Evolutionary conservation across 163 green algal genomes (phyloP), one percentile per base, ranked within the genome.

Genomic region (Volvox carteri): DNA sequence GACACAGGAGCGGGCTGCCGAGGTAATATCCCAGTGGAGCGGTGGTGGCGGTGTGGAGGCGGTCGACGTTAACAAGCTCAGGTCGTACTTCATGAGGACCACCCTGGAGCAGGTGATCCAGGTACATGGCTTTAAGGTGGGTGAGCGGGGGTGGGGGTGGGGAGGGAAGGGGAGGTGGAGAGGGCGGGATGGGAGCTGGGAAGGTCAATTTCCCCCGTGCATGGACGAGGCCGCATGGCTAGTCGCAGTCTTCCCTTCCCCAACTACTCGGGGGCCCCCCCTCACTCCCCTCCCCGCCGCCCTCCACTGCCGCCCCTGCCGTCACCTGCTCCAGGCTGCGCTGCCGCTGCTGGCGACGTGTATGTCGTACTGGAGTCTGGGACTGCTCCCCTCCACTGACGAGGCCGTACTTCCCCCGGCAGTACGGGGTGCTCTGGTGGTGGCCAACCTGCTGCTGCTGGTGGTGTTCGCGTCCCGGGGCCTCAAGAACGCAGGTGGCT

Each of bases 361-460:
- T 3, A 16, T 52, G 30, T 77, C 16, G 7, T 86, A 75, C 78
- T 86, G 78, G 78, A 39, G n/a, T 0, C 78, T 86, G 58, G 58
- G 58, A 6, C 78, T 67, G 78, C 78, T 86, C 30, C 78, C 78
- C 16, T 42, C 12, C 58, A 65, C 78, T 4, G 78, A 77, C 78
- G 58, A 86, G 58, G 14, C 39, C 58, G 37, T 86, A 58, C 78
- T 86, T 19, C 78, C 70, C 78, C 78, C 78, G 33, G 58, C 78
- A 16, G 25, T 86, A 41, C 78, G 78, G 1, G 78, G 78, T 12
- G 78, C 78, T 56, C 78, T 86, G 78, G 78, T 86, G 78, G 78
- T 58, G 19, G 28, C 48, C 41, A 86, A 86, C 78, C 58, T 86
- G 78, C 58, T 86, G 25, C 12, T 62, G 58, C 78, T 86, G 23